Conservation (phyloP, 441 rosid genomes). For the Gossypium trilobum region DNA sequence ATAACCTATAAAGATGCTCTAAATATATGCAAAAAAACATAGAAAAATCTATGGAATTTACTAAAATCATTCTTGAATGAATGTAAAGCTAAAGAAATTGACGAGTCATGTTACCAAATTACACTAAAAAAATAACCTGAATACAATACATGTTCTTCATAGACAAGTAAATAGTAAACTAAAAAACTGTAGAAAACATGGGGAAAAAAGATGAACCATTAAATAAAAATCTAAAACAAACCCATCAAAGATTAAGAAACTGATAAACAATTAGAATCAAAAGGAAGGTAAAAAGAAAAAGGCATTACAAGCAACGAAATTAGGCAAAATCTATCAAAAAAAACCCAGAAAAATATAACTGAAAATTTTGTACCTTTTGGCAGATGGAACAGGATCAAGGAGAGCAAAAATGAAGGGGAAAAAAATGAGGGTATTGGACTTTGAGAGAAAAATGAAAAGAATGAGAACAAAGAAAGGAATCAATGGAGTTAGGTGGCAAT, state of each 20-base stretch:
- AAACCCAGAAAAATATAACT: neutral
- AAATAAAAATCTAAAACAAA: neutral
- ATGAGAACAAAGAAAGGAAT: constrained; percentile 15
- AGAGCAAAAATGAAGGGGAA: neutral
- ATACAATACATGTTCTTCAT: too few relatives aligned
- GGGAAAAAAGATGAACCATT: neutral
- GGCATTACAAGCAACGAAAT: neutral
- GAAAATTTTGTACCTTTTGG: constrained; percentile 10
- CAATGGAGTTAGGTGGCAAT: constrained; percentile 13
- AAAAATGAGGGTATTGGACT: neutral
- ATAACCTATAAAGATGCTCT: too few relatives aligned
- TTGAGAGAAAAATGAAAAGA: neutral
- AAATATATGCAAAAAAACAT: too few relatives aligned
- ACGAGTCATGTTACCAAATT: too few relatives aligned
- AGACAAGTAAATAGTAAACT: too few relatives aligned
- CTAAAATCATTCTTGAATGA: too few relatives aligned
- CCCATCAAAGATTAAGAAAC: neutral
- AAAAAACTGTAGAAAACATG: neutral
- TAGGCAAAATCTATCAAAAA: neutral
- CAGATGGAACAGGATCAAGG: neutral
- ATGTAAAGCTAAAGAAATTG: too few relatives aligned
- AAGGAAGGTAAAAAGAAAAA: neutral
- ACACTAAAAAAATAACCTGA: too few relatives aligned
- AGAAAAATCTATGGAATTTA: too few relatives aligned
- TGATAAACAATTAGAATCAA: neutral